These are phyloP conservation scores for Pseudogymnoascus pannorum DNA, from an alignment of 2,329 filamentous ascomycete species.

Conservation along the genomic window DNA sequence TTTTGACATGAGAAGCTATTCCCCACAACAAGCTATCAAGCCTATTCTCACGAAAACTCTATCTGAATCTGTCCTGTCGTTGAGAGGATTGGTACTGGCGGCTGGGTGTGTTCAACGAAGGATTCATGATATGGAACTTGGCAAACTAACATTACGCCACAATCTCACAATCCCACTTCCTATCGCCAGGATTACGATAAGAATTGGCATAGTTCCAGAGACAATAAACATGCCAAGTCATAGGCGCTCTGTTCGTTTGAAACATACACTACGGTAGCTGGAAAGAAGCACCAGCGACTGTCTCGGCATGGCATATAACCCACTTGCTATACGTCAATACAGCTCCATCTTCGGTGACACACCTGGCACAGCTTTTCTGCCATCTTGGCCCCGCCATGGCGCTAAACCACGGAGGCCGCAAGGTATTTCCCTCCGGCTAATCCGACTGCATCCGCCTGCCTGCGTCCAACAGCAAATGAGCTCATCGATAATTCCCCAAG, in stretches of 20 bases:
- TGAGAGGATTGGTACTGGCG: background rate
- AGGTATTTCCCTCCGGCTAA: background rate
- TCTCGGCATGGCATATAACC: slow-evolving; percentile 1
- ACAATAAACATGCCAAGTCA: slow-evolving; percentile 1
- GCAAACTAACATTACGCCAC: slow-evolving; percentile 4
- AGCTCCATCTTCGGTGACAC: background rate
- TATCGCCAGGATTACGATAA: background rate
- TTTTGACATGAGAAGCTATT: background rate
- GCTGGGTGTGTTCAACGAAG: background rate
- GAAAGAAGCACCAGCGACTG: slow-evolving; percentile 1
- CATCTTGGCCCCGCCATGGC: background rate
- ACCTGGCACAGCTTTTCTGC: background rate
- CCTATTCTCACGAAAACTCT: background rate
- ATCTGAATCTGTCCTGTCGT: background rate
- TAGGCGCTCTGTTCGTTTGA: background rate
- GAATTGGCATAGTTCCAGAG: background rate
- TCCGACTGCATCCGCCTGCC: background rate
- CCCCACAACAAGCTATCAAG: background rate
- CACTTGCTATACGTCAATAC: slow-evolving; percentile 3
- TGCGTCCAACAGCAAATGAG: background rate
- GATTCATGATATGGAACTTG: background rate
- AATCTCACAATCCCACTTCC: background rate
- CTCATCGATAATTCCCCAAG: slow-evolving; percentile 3
- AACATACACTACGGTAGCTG: background rate
- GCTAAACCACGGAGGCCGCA: background rate